Percentiles rank a stretch among this genome's conserved stretches.
Evolutionary conservation across 2,329 filamentous ascomycete species (phyloP).

Genomic region (Paecilomyces sp.): DNA sequence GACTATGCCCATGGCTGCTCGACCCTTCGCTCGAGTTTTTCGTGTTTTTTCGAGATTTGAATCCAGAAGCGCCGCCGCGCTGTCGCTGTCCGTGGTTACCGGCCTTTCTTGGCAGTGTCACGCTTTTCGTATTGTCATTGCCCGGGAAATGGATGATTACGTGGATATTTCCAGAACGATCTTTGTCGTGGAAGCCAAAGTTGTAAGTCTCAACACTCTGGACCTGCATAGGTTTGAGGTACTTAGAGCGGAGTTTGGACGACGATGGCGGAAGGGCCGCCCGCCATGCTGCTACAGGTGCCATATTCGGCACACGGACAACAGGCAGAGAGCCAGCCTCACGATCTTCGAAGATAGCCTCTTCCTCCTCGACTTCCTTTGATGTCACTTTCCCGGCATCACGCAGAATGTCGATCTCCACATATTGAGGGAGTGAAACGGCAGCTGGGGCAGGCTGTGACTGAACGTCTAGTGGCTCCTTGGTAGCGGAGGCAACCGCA

Average conservation of each 20-base stretch:
- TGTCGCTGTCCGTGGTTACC: slow-evolving; percentile 16
- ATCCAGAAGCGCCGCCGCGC: slow-evolving; percentile 16
- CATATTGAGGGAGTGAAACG: slow-evolving; percentile 57
- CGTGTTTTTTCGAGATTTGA: slow-evolving; percentile 22
- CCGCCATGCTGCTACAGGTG: slow-evolving; percentile 58
- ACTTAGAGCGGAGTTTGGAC: slow-evolving; percentile 33
- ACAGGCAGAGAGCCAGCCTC: slow-evolving; percentile 71
- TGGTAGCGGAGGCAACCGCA: slow-evolving; percentile 61
- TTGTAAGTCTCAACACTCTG: slow-evolving; percentile 40
- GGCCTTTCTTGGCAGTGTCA: slow-evolving; percentile 20
- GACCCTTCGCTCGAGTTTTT: slow-evolving; percentile 22
- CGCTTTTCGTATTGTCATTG: slow-evolving; percentile 21
- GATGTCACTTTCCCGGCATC: slow-evolving; percentile 46
- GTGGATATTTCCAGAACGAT: slow-evolving; percentile 27
- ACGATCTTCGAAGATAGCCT: slow-evolving; percentile 74
- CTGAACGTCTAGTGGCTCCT: slow-evolving; percentile 57
- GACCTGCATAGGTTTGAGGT: slow-evolving; percentile 49
- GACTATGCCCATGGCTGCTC: slow-evolving; percentile 8
- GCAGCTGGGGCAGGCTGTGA: slow-evolving; percentile 51
- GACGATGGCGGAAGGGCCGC: slow-evolving; percentile 39
- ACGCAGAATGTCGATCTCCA: slow-evolving; percentile 26
- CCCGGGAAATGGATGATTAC: slow-evolving; percentile 44
- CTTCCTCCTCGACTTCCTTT: slow-evolving; percentile 68
- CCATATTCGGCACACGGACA: slow-evolving; percentile 58
- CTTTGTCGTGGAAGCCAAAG: slow-evolving; percentile 33